Conservation (phyloP, 2,329 filamentous ascomycete species). For the Phialemoniopsis sp. region DNA sequence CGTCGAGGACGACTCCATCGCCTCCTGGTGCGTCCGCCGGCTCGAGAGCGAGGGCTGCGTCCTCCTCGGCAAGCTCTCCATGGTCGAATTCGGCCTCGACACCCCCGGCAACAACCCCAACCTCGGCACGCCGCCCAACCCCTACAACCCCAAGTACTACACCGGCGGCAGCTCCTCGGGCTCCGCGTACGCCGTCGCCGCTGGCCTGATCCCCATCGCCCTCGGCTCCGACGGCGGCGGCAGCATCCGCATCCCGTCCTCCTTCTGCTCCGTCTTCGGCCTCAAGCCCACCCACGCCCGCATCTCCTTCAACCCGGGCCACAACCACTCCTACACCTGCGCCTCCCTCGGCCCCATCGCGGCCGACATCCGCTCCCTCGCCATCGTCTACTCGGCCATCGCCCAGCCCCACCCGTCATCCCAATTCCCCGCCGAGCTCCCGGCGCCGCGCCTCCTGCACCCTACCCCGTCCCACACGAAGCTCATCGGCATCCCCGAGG, state of each 20-base stretch:
- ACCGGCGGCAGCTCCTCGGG: slow-evolving; percentile 74
- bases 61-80: slow-evolving; percentile 67
- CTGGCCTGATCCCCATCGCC: slow-evolving; percentile 67
- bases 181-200: slow-evolving; percentile 64
- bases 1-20: slow-evolving; percentile 31
- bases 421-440: slow-evolving; percentile 41
- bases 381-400: slow-evolving; percentile 61
- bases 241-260: slow-evolving; percentile 68
- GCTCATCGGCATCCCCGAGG: slow-evolving; percentile 58
- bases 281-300: slow-evolving; percentile 69
- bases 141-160: slow-evolving; percentile 70
- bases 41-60: slow-evolving; percentile 68
- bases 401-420: slow-evolving; percentile 57
- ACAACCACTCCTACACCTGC: slow-evolving; percentile 55
- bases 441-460: slow-evolving; percentile 14
- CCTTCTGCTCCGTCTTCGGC: slow-evolving; percentile 70
- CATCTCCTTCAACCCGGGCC: slow-evolving; percentile 57
- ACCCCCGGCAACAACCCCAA: slow-evolving; percentile 73
- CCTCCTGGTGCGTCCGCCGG: slow-evolving; percentile 67
- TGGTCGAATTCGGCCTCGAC: slow-evolving; percentile 74
- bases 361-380: slow-evolving; percentile 61
- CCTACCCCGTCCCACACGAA: slow-evolving; percentile 23
- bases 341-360: slow-evolving; percentile 67
- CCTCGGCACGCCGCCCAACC: slow-evolving; percentile 71
- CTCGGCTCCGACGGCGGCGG: slow-evolving; percentile 72